A percentile compares a stretch with the other conserved stretches of the same genome.
Conservation (phyloP, 2,329 filamentous ascomycete genomes). For the Penicillium sp. region DNA sequence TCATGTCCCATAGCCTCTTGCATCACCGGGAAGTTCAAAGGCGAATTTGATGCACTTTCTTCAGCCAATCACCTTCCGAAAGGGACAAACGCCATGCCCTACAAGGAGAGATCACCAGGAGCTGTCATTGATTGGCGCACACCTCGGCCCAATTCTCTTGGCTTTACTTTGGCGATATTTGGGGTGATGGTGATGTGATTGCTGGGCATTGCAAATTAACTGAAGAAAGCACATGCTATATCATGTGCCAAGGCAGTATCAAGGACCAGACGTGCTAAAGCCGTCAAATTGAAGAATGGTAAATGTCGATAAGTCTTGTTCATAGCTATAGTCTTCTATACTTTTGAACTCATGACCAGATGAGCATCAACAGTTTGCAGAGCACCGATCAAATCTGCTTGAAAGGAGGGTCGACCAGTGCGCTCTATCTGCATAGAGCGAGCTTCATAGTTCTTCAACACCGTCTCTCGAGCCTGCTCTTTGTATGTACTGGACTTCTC, state of each 20-base stretch:
- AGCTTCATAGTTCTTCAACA: not conserved
- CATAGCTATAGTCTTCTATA: not conserved
- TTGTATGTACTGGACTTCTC: not conserved
- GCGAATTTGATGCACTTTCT: not conserved
- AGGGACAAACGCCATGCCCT: not conserved
- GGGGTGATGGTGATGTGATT: not conserved
- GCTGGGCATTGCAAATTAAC: not conserved
- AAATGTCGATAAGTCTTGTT: not conserved
- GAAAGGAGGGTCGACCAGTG: conserved; percentile 38
- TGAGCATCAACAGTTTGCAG: not conserved
- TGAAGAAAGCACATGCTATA: not conserved
- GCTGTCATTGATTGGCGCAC: not conserved
- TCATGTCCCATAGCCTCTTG: not conserved
- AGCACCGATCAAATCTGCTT: not conserved
- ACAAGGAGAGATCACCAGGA: not conserved
- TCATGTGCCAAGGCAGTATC: no score
- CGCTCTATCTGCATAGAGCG: not conserved
- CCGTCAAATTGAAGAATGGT: not conserved
- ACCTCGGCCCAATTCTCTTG: not conserved
- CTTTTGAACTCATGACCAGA: not conserved
- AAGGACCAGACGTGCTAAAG: no score
- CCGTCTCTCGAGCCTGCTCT: not conserved
- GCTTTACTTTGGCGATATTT: not conserved
- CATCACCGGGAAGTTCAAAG: not conserved
- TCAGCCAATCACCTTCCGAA: not conserved